Evolutionary conservation across 1,139 yeast genomes (phyloP), one percentile per base, ranked within the genome.

Genomic region (Nakaseomyces sp.): DNA sequence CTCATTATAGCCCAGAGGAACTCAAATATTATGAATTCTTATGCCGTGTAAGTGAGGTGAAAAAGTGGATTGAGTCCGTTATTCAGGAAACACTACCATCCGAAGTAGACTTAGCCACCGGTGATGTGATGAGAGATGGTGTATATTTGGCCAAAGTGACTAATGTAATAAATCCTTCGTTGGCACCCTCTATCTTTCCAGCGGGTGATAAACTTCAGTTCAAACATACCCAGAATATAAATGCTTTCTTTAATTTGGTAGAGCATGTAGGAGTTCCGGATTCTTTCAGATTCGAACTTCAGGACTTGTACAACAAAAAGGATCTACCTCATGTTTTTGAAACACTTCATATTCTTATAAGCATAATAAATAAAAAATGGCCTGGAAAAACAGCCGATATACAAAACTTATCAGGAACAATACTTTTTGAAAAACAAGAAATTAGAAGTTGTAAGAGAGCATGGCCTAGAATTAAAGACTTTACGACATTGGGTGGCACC

Each of bases 271-370:
- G 78, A 28, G 79, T 91, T 52, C 98, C 98, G 0, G 93, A 80
- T 52, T 70, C 88, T 43, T 91, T 89, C 60, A 73, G 87, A 40
- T 91, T 91, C 60, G 97, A 89, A 60, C 72, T 89, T 47, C 88
- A 95, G 2, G 99, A 91, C 65, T 70, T 91, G 37, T 93, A 88
- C 64, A 97, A 91, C 60, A 84, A 85, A 56, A 89, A 88, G 56
- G 86, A 91, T 57, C 76, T 89, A 18, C 97, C 98, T 17, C 89
- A 87, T 58, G 97, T 93, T 18, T 84, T 93, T 64, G 89, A 88
- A 61, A 88, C 97, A 56, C 69, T 91, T 36, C 96, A 91, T 66
- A 96, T 96, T 1, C 69, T 91, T 55, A 81, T 91, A 38, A 63
- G 79, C 79, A 66, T 72, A 81, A 54, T 76, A 77, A 63, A 57